Percentiles rank a stretch among this genome's conserved stretches.
Evolutionary conservation across 2,329 filamentous ascomycete species (phyloP).

Genomic region (Xenoacremonium recifei): DNA sequence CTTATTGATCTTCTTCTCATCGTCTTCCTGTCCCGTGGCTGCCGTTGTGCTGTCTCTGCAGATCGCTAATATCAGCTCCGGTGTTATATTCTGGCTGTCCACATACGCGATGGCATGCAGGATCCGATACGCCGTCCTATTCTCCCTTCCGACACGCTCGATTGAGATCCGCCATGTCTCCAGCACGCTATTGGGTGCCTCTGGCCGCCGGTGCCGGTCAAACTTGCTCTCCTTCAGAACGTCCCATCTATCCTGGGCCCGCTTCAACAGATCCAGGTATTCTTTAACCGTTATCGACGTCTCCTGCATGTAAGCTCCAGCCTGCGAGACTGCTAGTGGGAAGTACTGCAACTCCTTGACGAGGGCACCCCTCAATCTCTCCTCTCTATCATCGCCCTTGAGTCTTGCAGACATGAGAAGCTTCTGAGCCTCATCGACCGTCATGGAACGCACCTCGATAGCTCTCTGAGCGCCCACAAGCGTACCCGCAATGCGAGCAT

Average conservation of each 20-base stretch:
- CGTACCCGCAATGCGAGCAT: conserved; percentile 23
- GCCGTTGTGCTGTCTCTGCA: too few relatives aligned
- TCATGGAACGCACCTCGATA: conserved; percentile 25
- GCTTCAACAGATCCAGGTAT: conserved; percentile 25
- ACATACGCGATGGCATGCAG: conserved; percentile 31
- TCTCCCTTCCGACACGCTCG: conserved; percentile 26
- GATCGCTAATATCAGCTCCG: conserved; percentile 23
- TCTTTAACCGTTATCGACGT: conserved; percentile 19
- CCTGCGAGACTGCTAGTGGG: conserved; percentile 32
- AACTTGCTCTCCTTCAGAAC: conserved; percentile 18
- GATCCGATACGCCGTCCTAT: conserved; percentile 25
- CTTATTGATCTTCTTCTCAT: too few relatives aligned
- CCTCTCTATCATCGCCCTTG: background rate
- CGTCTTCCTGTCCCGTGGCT: too few relatives aligned
- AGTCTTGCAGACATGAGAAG: conserved; percentile 3
- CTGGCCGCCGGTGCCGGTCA: conserved; percentile 27
- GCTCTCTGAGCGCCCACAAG: conserved; percentile 21
- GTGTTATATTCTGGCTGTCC: conserved; percentile 30
- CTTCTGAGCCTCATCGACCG: conserved; percentile 9
- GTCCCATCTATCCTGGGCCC: conserved; percentile 20
- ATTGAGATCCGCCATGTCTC: conserved; percentile 34
- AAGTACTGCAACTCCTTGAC: conserved; percentile 25
- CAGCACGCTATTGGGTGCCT: conserved; percentile 31
- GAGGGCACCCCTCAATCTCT: conserved; percentile 4
- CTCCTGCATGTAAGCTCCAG: conserved; percentile 29